Evolutionary conservation across 1,284 basidiomycete species (phyloP).

Genomic region (Trichosporon coremiiforme): DNA sequence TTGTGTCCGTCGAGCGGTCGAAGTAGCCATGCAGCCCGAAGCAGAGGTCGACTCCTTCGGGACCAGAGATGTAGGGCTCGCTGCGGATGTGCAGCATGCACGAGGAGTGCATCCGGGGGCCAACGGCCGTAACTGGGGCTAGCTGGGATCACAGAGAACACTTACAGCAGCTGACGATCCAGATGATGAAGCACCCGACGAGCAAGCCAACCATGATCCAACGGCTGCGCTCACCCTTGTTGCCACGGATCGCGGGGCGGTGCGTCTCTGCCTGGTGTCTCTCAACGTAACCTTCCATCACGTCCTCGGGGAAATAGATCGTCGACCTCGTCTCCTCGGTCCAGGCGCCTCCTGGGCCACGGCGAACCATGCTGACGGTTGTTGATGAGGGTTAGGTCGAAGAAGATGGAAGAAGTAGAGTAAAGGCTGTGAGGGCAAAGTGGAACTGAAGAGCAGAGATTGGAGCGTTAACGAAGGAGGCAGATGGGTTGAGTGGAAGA

Average conservation of each 20-base stretch:
- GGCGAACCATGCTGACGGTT: too few relatives aligned
- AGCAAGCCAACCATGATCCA: neutral
- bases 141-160: neutral
- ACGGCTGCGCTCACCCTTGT: neutral
- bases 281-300: neutral
- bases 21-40: neutral
- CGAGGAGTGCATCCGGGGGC: neutral
- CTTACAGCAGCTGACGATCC: neutral
- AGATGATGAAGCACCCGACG: neutral
- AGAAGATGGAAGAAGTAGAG: too few relatives aligned
- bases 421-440: too few relatives aligned
- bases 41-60: neutral
- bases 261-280: neutral
- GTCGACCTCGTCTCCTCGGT: neutral
- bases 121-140: neutral
- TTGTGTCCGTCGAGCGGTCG: neutral
- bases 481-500: too few relatives aligned
- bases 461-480: too few relatives aligned
- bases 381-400: too few relatives aligned
- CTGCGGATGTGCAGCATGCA: constrained; percentile 1
- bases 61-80: neutral
- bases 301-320: neutral
- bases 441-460: too few relatives aligned
- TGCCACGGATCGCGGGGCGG: neutral
- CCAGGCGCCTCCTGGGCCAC: neutral